These are phyloP conservation scores for Adansonia madagascariensis DNA, from an alignment of 441 rosid species.

Conservation along the genomic window DNA sequence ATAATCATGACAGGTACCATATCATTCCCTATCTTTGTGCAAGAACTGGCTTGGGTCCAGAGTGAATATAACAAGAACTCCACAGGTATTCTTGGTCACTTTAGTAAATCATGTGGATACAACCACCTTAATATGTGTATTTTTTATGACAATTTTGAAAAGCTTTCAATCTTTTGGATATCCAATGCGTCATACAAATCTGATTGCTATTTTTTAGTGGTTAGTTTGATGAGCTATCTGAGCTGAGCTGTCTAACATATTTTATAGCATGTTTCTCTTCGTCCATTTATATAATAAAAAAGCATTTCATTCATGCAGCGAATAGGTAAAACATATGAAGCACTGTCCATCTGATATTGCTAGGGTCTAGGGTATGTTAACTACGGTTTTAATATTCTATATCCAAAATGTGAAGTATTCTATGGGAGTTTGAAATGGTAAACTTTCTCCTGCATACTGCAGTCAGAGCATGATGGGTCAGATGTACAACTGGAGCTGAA, in stretches of 20 bases:
- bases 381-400: constrained; percentile 19
- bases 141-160: constrained; percentile 10
- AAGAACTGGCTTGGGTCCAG: constrained; percentile 94
- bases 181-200: neutral
- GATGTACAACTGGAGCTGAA: constrained; percentile 78
- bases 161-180: neutral
- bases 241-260: neutral
- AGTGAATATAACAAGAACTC: constrained; percentile 92
- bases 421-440: constrained; percentile 28
- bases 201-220: constrained; percentile 12
- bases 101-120: neutral
- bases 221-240: constrained; percentile 17
- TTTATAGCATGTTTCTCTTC: constrained; percentile 11
- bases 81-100: constrained; percentile 64
- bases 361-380: neutral
- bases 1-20: constrained; percentile 68
- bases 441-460: constrained; percentile 40
- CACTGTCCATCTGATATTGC: constrained; percentile 7
- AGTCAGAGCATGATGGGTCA: constrained; percentile 96
- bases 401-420: constrained; percentile 2
- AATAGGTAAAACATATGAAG: constrained; percentile 14
- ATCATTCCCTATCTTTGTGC: constrained; percentile 95
- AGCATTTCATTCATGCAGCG: neutral
- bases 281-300: constrained; percentile 3
- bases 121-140: neutral